These are phyloP conservation scores for Laetiporus sulphureus DNA, from an alignment of 1,284 basidiomycete species.

Conservation along the genomic window DNA sequence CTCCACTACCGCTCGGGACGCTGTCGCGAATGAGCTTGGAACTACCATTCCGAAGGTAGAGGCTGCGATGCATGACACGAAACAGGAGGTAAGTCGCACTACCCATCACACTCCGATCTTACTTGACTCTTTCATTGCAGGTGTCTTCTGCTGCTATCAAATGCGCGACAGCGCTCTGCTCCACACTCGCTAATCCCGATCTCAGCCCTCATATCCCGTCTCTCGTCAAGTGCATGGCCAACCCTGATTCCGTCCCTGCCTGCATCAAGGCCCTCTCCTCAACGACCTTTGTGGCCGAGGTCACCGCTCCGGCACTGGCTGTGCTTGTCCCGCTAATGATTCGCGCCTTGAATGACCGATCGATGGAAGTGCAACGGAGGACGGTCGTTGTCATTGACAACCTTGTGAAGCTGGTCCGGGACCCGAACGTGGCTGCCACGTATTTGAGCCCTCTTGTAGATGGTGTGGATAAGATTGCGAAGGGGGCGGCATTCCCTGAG, in stretches of 20 bases:
- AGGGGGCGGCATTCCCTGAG: conserved; percentile 94
- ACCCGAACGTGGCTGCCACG: conserved; percentile 84
- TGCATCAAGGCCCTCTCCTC: conserved; percentile 95
- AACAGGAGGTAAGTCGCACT: conserved; percentile 66
- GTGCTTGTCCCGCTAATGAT: conserved; percentile 91
- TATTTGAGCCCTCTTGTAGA: conserved; percentile 89
- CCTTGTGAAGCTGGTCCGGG: conserved; percentile 95
- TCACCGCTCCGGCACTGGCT: conserved; percentile 92
- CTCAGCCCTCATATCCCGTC: conserved; percentile 85
- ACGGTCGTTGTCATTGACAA: conserved; percentile 94
- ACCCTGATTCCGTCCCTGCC: conserved; percentile 80
- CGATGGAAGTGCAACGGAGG: conserved; percentile 89
- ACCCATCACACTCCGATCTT: not conserved
- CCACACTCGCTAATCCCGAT: conserved; percentile 92
- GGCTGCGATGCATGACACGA: conserved; percentile 94
- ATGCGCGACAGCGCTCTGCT: conserved; percentile 90
- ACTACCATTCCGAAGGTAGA: conserved; percentile 85
- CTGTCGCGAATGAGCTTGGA: conserved; percentile 82
- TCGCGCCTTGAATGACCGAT: conserved; percentile 93
- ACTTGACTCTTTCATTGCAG: conserved; percentile 30
- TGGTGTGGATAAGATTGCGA: conserved; percentile 89
- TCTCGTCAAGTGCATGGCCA: conserved; percentile 94
- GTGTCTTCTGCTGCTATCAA: conserved; percentile 87
- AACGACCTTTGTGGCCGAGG: conserved; percentile 96
- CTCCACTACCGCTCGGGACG: conserved; percentile 67